Evolutionary conservation across 352 stramenopile genomes (phyloP).

Genomic region (Globisporangium solare): DNA sequence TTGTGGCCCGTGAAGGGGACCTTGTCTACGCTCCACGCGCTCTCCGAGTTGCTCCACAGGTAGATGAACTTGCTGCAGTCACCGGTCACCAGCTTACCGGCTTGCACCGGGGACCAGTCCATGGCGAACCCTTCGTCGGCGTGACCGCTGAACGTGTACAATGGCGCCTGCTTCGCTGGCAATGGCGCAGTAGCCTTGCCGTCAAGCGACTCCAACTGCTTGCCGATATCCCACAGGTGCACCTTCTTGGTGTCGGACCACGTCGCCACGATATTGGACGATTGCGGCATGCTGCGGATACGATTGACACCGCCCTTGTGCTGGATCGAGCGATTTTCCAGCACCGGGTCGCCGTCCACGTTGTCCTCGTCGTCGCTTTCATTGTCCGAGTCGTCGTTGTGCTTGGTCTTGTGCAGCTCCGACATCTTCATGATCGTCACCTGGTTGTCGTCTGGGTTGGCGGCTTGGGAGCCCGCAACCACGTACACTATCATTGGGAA

Average conservation of each 20-base stretch:
- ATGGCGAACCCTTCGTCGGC: slow-evolving; percentile 97
- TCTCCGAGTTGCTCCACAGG: slow-evolving; percentile 85
- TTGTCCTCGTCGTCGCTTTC: slow-evolving; percentile 90
- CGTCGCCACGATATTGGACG: slow-evolving; percentile 95
- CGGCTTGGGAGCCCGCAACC: slow-evolving; percentile 95
- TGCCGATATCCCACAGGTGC: slow-evolving; percentile 95
- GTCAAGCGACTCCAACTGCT: slow-evolving; percentile 86
- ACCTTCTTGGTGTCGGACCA: slow-evolving; percentile 96
- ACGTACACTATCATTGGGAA: slow-evolving; percentile 97
- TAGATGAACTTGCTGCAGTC: slow-evolving; percentile 98
- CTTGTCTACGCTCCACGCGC: slow-evolving; percentile 84
- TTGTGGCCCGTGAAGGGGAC: slow-evolving; percentile 90
- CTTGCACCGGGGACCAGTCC: slow-evolving; percentile 93
- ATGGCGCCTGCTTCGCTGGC: slow-evolving; percentile 47
- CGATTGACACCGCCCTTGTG: slow-evolving; percentile 96
- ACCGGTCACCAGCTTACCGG: slow-evolving; percentile 91
- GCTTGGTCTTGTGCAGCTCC: slow-evolving; percentile 94
- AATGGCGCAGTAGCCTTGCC: slow-evolving; percentile 56
- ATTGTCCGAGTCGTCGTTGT: slow-evolving; percentile 69
- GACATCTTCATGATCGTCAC: slow-evolving; percentile 98
- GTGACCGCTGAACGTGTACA: slow-evolving; percentile 96
- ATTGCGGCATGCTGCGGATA: slow-evolving; percentile 94
- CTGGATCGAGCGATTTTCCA: slow-evolving; percentile 94
- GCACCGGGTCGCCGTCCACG: slow-evolving; percentile 93
- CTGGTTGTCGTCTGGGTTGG: slow-evolving; percentile 92